Percentiles rank a stretch among this genome's conserved stretches.
Evolutionary conservation across 306 rosid genomes (phyloP).

Genomic region (Vicia faba): DNA sequence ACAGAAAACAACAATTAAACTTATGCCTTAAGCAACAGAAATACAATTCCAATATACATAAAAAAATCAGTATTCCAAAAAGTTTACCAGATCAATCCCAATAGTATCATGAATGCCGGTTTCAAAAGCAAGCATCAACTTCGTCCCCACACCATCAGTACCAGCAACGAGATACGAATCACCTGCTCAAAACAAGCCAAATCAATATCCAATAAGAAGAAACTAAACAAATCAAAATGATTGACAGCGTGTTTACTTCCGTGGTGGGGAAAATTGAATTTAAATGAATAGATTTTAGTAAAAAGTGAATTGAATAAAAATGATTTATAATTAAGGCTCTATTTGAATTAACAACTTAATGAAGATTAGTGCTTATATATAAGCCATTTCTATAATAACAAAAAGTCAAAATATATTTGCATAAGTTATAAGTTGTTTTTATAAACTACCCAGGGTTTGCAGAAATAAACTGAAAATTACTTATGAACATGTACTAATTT

Average conservation of each 20-base stretch:
- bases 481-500: not conserved
- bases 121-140: constrained; percentile 85
- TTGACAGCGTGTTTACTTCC: not conserved
- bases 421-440: not conserved
- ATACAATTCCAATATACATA: not conserved
- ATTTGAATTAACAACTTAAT: not conserved
- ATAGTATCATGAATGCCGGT: constrained; percentile 90
- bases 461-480: not conserved
- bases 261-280: not conserved
- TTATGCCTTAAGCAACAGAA: constrained; percentile 12
- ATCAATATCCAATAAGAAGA: not conserved
- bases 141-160: constrained; percentile 95
- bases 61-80: not conserved
- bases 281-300: too few species aligned
- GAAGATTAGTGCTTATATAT: not conserved
- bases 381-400: not conserved
- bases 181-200: constrained; percentile 45
- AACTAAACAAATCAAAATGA: not conserved
- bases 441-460: not conserved
- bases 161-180: constrained; percentile 91
- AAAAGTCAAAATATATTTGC: not conserved
- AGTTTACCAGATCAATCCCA: constrained; percentile 87
- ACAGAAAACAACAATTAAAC: not conserved
- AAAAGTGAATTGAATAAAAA: too few species aligned
- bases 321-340: not conserved